These are phyloP conservation scores for Pseudozyma thailandica DNA, from an alignment of 1,284 basidiomycete species.

Conservation along the genomic window DNA sequence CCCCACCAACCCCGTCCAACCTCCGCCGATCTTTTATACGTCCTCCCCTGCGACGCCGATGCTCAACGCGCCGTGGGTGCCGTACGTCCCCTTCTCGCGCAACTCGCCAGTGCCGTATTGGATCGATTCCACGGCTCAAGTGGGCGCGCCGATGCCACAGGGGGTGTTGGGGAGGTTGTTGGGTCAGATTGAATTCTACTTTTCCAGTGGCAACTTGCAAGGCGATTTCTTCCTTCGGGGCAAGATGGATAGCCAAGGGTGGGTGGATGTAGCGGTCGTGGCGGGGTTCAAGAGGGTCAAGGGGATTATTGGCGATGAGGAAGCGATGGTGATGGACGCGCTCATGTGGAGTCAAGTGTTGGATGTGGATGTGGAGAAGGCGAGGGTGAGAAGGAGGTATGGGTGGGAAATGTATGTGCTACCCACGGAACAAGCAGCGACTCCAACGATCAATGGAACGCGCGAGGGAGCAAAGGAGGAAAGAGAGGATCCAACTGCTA, in stretches of 20 bases:
- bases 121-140: constrained; percentile 4
- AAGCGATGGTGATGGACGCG: constrained; percentile 40
- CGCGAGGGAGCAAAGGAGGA: neutral
- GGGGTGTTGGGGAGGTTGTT: constrained; percentile 38
- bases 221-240: constrained; percentile 61
- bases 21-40: neutral
- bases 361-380: constrained; percentile 43
- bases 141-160: neutral
- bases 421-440: neutral
- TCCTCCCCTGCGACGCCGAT: neutral
- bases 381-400: constrained; percentile 41
- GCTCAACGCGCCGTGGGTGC: neutral
- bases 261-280: constrained; percentile 52
- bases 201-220: constrained; percentile 58
- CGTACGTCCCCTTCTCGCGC: neutral
- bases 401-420: constrained; percentile 56
- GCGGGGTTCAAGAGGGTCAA: constrained; percentile 58
- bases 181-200: constrained; percentile 66
- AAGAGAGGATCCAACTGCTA: neutral
- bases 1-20: too few species aligned
- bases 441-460: too few species aligned
- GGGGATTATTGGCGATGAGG: constrained; percentile 25
- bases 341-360: constrained; percentile 42
- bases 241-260: constrained; percentile 61
- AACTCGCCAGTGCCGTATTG: neutral